Evolutionary conservation across 805 yeast genomes (phyloP).

Genomic region (Clavispora santaluciae): DNA sequence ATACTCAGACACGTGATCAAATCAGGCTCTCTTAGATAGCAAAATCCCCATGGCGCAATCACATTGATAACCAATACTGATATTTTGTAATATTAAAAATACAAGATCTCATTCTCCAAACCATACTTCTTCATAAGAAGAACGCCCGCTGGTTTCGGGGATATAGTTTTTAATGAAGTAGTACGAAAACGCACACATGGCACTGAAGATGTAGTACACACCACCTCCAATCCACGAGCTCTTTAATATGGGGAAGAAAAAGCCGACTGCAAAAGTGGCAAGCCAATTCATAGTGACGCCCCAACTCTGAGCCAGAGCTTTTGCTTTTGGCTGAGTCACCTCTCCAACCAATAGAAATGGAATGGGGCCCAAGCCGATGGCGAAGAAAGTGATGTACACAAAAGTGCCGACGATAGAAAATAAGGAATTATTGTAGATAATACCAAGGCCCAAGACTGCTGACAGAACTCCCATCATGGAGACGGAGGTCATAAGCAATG

Average conservation of each 20-base stretch:
- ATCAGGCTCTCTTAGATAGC: no score
- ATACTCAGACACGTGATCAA: conserved; percentile 9
- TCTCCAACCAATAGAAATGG: conserved; percentile 88
- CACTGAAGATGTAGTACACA: conserved; percentile 69
- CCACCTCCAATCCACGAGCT: conserved; percentile 61
- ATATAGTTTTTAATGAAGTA: conserved; percentile 43
- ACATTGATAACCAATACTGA: neutral
- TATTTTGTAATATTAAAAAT: neutral
- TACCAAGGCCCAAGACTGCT: conserved; percentile 61
- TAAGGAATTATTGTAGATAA: conserved; percentile 41
- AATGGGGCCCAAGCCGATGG: conserved; percentile 91
- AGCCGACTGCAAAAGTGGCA: conserved; percentile 80
- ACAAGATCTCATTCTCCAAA: conserved; percentile 3
- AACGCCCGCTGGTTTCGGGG: conserved; percentile 75
- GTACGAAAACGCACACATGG: conserved; percentile 47
- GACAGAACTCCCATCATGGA: conserved; percentile 64
- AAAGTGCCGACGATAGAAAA: conserved; percentile 63
- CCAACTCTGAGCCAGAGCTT: conserved; percentile 85
- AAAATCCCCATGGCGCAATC: no score
- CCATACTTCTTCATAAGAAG: conserved; percentile 68
- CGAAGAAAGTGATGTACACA: conserved; percentile 77
- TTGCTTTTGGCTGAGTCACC: conserved; percentile 75
- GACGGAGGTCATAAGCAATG: conserved; percentile 63
- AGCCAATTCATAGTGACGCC: conserved; percentile 91
- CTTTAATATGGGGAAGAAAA: conserved; percentile 70